These are phyloP conservation scores for Aspergillus sp. DNA, from an alignment of 2,329 filamentous ascomycete genomes.

Conservation along the genomic window DNA sequence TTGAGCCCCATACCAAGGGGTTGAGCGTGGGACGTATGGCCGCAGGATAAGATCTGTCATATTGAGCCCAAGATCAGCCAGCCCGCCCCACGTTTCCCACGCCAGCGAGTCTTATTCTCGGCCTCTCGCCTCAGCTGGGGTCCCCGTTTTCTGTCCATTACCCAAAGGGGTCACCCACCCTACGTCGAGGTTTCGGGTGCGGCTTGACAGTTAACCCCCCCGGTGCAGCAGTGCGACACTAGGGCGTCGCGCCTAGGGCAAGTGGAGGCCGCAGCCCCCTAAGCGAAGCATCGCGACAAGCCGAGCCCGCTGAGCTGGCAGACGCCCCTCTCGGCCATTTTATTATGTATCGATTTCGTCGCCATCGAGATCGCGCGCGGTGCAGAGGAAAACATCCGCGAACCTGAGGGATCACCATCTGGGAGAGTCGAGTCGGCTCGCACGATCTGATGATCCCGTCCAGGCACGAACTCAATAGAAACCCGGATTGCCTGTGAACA, in stretches of 20 bases:
- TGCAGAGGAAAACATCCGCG: background rate
- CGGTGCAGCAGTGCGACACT: no score
- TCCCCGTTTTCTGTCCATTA: no score
- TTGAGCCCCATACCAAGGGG: conserved; percentile 1
- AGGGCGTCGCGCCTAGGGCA: no score
- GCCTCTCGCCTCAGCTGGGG: background rate
- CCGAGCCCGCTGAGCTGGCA: no score
- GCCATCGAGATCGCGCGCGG: background rate
- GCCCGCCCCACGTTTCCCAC: conserved; percentile 18
- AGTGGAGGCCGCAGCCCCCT: no score
- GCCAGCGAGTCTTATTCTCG: conserved; percentile 1
- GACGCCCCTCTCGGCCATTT: no score
- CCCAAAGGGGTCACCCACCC: no score
- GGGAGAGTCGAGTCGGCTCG: background rate
- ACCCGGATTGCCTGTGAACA: background rate
- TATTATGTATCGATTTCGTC: no score
- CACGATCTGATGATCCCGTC: conserved; percentile 8
- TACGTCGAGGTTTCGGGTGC: no score
- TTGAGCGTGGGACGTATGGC: conserved; percentile 3
- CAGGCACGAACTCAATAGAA: conserved; percentile 16
- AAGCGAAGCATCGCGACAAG: no score
- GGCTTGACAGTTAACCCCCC: no score
- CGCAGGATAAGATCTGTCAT: conserved; percentile 31
- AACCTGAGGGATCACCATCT: no score
- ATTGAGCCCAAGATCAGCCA: conserved; percentile 9